A percentile compares a stretch with the other conserved stretches of the same genome.
These are phyloP conservation scores for Penicillium angulare DNA, from an alignment of 495 filamentous ascomycete genomes.

Conservation along the genomic window DNA sequence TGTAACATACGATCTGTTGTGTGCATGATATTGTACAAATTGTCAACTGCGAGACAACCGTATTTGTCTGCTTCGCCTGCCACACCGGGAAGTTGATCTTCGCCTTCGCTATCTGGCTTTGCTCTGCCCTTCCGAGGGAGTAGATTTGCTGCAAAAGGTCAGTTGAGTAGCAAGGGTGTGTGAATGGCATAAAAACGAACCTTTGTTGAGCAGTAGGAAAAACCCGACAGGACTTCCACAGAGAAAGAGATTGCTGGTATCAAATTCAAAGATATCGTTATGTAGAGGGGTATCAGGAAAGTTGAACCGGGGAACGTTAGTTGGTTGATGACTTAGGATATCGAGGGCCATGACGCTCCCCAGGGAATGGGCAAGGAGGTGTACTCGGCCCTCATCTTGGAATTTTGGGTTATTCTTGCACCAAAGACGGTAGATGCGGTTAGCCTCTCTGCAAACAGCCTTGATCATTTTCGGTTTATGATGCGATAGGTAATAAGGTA, in stretches of 20 bases:
- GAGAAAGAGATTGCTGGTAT: constrained; percentile 85
- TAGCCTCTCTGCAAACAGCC: constrained; percentile 87
- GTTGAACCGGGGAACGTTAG: constrained; percentile 55
- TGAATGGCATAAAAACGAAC: constrained; percentile 24
- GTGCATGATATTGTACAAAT: constrained; percentile 91
- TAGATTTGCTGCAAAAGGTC: constrained; percentile 52
- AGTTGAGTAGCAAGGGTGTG: neutral
- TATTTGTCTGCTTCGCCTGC: constrained; percentile 74
- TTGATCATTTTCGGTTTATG: constrained; percentile 93
- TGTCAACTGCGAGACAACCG: constrained; percentile 90
- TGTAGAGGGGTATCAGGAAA: constrained; percentile 49
- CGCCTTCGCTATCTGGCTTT: constrained; percentile 70
- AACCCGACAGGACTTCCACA: constrained; percentile 92
- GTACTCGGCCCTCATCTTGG: constrained; percentile 74
- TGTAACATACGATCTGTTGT: constrained; percentile 53
- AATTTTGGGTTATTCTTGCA: constrained; percentile 89
- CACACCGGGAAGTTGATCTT: constrained; percentile 61
- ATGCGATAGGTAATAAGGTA: constrained; percentile 94
- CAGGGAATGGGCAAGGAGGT: constrained; percentile 89
- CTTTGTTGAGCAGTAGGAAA: constrained; percentile 84
- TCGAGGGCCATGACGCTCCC: constrained; percentile 93
- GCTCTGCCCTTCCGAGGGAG: constrained; percentile 71
- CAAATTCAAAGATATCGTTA: constrained; percentile 76
- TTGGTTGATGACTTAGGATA: constrained; percentile 86
- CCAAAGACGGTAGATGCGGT: constrained; percentile 91